phyloP scores from a whole-genome alignment of 2,329 filamentous ascomycete species.

The Fusarium chuoi region DNA sequence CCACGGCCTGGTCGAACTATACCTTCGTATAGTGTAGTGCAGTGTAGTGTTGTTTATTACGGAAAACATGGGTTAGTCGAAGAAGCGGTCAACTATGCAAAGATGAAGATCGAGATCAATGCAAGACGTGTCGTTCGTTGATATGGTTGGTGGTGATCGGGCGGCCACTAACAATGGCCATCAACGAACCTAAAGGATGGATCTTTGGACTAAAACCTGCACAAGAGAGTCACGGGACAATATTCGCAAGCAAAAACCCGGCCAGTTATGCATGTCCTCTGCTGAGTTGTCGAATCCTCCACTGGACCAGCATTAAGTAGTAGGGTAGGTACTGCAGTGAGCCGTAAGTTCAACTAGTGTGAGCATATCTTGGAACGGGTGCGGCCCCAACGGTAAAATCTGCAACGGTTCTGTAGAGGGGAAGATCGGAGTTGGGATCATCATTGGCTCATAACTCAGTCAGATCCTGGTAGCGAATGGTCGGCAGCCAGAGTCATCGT shows the following conservation, averaged over 20 bases:
- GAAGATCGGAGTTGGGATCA: background rate
- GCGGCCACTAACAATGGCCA: slow-evolving; percentile 11
- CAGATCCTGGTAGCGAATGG: slow-evolving; percentile 17
- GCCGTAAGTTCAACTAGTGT: slow-evolving; percentile 14
- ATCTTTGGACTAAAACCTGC: slow-evolving; percentile 22
- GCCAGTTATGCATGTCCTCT: slow-evolving; percentile 17
- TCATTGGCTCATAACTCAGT: slow-evolving; percentile 27
- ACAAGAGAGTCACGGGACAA: slow-evolving; percentile 33
- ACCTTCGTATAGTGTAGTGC: background rate
- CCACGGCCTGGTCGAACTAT: background rate
- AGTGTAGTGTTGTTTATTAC: background rate
- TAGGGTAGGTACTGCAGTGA: slow-evolving; percentile 19
- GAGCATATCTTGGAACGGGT: slow-evolving; percentile 17
- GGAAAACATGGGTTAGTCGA: background rate
- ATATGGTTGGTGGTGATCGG: slow-evolving; percentile 18
- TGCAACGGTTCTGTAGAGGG: slow-evolving; percentile 22
- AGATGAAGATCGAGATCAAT: slow-evolving; percentile 16
- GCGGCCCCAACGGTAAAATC: slow-evolving; percentile 13
- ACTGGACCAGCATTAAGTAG: background rate
- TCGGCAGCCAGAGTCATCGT: slow-evolving; percentile 19
- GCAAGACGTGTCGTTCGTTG: slow-evolving; percentile 7
- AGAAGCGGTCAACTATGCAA: slow-evolving; percentile 26
- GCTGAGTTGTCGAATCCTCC: slow-evolving; percentile 27
- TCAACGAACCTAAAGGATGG: background rate
- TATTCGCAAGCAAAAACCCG: slow-evolving; percentile 13